Evolutionary conservation across 2,329 filamentous ascomycete species (phyloP).

Genomic region (Colletotrichum plurivorum): DNA sequence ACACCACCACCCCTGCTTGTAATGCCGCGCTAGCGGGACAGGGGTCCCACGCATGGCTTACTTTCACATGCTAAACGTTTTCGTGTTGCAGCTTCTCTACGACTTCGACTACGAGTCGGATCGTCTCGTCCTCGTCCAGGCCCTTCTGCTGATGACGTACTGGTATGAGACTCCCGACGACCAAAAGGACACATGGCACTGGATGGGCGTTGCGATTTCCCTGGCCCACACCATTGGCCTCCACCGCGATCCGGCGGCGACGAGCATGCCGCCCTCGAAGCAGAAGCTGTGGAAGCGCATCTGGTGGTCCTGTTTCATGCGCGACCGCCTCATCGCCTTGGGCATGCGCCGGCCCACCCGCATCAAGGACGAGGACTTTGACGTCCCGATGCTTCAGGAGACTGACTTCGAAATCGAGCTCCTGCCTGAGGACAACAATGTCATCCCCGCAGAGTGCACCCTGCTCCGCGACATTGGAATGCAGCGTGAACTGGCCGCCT

Average conservation of each 20-base stretch:
- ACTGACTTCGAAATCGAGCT: slow-evolving; percentile 85
- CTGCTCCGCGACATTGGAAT: slow-evolving; percentile 78
- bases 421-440: slow-evolving; percentile 76
- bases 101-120: slow-evolving; percentile 97
- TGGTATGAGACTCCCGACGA: slow-evolving; percentile 98
- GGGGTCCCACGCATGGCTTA: slow-evolving; percentile 22
- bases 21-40: slow-evolving; percentile 16
- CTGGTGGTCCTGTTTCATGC: slow-evolving; percentile 98
- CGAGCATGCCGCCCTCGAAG: slow-evolving; percentile 79
- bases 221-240: slow-evolving; percentile 94
- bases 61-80: slow-evolving; percentile 45
- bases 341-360: slow-evolving; percentile 94
- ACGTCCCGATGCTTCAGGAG: slow-evolving; percentile 90
- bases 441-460: slow-evolving; percentile 79
- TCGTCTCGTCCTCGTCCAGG: slow-evolving; percentile 89
- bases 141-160: slow-evolving; percentile 92
- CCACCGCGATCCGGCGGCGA: slow-evolving; percentile 85
- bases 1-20: slow-evolving; percentile 23
- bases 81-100: slow-evolving; percentile 77
- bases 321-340: slow-evolving; percentile 90
- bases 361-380: slow-evolving; percentile 93
- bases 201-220: slow-evolving; percentile 97
- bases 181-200: slow-evolving; percentile 98
- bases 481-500: slow-evolving; percentile 83
- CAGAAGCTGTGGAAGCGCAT: slow-evolving; percentile 94